Evolutionary conservation across 2,329 filamentous ascomycete species (phyloP).

Genomic region (Colletotrichum spaethianum): DNA sequence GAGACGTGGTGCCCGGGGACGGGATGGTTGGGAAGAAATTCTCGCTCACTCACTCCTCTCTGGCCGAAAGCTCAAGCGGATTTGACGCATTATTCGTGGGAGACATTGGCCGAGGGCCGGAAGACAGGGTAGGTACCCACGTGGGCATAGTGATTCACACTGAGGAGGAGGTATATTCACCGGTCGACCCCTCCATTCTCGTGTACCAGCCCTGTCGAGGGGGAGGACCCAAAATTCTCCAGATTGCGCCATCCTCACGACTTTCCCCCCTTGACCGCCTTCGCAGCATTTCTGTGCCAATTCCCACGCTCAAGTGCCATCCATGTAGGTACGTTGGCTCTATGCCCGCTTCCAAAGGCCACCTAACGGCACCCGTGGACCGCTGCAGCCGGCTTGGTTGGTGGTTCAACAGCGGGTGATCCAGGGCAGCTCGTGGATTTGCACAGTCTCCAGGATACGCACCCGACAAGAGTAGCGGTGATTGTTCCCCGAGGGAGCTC

Average conservation of each 20-base stretch:
- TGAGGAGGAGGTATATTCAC: conserved; percentile 19
- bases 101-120: conserved; percentile 37
- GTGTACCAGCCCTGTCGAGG: conserved; percentile 38
- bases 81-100: conserved; percentile 37
- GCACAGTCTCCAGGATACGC: conserved; percentile 32
- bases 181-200: conserved; percentile 34
- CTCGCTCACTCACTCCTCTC: conserved; percentile 21
- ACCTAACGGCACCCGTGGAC: conserved; percentile 18
- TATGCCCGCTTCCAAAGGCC: conserved; percentile 13
- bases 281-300: conserved; percentile 20
- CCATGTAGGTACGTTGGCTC: not conserved
- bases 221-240: conserved; percentile 38
- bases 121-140: conserved; percentile 19
- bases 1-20: conserved; percentile 27
- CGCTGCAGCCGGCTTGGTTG: conserved; percentile 10
- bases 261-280: conserved; percentile 38
- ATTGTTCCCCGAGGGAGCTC: conserved; percentile 25
- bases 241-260: conserved; percentile 41
- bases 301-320: not conserved
- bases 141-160: not conserved
- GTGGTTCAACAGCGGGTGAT: not conserved
- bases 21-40: conserved; percentile 37
- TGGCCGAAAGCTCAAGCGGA: conserved; percentile 38
- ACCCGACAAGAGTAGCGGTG: conserved; percentile 14
- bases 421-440: conserved; percentile 14